phyloP scores from a whole-genome alignment of 352 stramenopile genomes.

The Phytophthora sp. region DNA sequence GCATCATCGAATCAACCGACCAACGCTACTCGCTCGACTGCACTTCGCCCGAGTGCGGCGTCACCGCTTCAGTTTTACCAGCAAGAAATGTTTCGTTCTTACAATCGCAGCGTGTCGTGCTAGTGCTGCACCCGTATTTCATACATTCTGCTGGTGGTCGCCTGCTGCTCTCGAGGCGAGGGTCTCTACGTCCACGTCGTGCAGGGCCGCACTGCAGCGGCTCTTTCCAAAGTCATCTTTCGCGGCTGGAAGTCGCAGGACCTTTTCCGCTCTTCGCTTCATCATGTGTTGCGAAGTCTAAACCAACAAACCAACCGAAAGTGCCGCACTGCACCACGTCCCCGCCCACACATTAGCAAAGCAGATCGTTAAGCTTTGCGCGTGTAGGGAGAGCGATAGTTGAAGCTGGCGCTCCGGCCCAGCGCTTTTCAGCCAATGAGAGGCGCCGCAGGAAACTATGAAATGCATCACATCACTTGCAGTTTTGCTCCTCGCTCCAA shows the following conservation, averaged over 20 bases:
- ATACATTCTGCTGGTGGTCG: too few relatives aligned
- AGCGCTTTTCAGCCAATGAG: slow-evolving; percentile 25
- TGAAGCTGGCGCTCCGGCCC: slow-evolving; percentile 3
- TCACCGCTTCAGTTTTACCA: slow-evolving; percentile 15
- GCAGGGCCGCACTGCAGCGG: too few relatives aligned
- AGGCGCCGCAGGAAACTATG: slow-evolving; percentile 1
- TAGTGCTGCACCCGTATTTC: too few relatives aligned
- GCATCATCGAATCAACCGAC: slow-evolving; percentile 8
- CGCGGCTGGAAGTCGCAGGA: not conserved
- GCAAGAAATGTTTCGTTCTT: slow-evolving; percentile 3
- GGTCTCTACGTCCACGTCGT: too few relatives aligned
- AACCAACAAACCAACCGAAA: slow-evolving; percentile 17
- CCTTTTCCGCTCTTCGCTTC: not conserved
- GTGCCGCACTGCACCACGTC: slow-evolving; percentile 9
- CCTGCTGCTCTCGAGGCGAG: too few relatives aligned
- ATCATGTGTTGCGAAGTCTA: slow-evolving; percentile 7
- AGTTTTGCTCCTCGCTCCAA: slow-evolving; percentile 1
- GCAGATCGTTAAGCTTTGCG: slow-evolving; percentile 4
- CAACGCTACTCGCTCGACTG: not conserved
- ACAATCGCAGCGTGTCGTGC: too few relatives aligned
- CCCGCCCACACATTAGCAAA: slow-evolving; percentile 16
- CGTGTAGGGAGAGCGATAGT: not conserved
- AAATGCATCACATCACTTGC: slow-evolving; percentile 17
- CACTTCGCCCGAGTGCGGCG: too few relatives aligned
- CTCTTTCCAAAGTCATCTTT: not conserved